Base-by-base conservation (phyloP, 1,284 basidiomycete genomes). In the Ceratobasidium sp. region DNA sequence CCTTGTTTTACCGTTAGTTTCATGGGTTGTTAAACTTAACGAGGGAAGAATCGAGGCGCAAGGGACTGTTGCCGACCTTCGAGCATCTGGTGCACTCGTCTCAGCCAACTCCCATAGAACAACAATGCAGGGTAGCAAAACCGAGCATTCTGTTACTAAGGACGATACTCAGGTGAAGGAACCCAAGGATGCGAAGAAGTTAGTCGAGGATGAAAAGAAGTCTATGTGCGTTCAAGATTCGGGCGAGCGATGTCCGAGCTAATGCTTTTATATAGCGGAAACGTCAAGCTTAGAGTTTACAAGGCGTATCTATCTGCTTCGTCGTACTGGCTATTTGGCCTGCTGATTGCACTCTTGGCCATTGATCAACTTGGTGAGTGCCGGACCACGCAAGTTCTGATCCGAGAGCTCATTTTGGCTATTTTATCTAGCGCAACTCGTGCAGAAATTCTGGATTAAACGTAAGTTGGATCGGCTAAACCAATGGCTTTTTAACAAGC, bases 1-100 rank as follows among this genome's bases (percentile, higher is more conserved):
- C 74, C 87, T 94, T 1, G 91, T 93, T n/a, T 86, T 93, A 23
- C 92, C 92, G 0, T 90, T 89, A 0, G 89, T 92, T 0, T 83
- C 90, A 77, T 78, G 69, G 67, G 59, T 73, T 48, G 77, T 78
- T 23, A 54, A 74, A 26, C 69, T 78, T 28, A 15, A 40, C 5
- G 61, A 78, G 3, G 77, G 77, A 15, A 33, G 10, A 20, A 64
- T 78, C 23, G 57, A 61, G 12, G 56, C 57, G 12, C 77, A 78
- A 46, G 77, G 77, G 0, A 48, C 69, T 13, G 28, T 59, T 28
- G 69, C n/a, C 20, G 42, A 65, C 12, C 69, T 78, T 57, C 67
- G 69, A 3, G 62, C 57, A 38, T 44, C 48, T n/a, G 69, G 77
- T 10, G n/a, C n/a, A 10, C n/a, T 54, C n/a, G n/a, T n/a, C n/a